phyloP scores from a whole-genome alignment of 306 rosid genomes.

The Trichosanthes cucumerina region DNA sequence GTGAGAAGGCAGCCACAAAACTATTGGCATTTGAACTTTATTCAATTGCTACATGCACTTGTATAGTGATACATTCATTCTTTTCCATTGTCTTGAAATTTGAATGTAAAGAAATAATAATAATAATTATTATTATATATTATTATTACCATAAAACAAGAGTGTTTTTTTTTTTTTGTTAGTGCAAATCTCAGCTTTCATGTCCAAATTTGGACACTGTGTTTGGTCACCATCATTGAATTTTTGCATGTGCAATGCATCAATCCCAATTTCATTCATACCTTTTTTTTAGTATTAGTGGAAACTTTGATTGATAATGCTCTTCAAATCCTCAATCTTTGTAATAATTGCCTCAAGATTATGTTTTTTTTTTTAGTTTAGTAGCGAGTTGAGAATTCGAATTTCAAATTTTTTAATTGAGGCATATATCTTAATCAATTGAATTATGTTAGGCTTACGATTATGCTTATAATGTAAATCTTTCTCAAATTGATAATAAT shows the following conservation, averaged over 20 bases:
- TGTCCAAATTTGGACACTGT: not conserved
- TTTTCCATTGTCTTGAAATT: not conserved
- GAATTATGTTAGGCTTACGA: no score
- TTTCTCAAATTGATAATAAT: not conserved
- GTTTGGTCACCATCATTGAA: not conserved
- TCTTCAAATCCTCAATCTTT: no score
- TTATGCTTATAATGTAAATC: not conserved
- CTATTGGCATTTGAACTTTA: not conserved
- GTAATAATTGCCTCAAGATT: no score
- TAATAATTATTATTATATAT: not conserved
- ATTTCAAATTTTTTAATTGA: no score
- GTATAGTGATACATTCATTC: not conserved
- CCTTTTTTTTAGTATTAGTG: not conserved
- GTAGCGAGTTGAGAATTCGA: no score
- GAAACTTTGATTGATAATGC: not conserved
- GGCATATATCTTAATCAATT: no score
- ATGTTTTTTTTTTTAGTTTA: no score
- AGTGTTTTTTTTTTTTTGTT: not conserved
- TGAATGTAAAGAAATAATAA: not conserved
- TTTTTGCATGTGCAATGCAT: not conserved
- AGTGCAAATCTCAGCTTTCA: slow-evolving; percentile 1
- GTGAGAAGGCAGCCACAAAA: not conserved
- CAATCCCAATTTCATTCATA: not conserved
- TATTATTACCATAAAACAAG: not conserved
- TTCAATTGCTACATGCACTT: not conserved